Evolutionary conservation across 352 stramenopile species (phyloP), one percentile per base, ranked within the genome.

Genomic region (Phytopythium litorale): DNA sequence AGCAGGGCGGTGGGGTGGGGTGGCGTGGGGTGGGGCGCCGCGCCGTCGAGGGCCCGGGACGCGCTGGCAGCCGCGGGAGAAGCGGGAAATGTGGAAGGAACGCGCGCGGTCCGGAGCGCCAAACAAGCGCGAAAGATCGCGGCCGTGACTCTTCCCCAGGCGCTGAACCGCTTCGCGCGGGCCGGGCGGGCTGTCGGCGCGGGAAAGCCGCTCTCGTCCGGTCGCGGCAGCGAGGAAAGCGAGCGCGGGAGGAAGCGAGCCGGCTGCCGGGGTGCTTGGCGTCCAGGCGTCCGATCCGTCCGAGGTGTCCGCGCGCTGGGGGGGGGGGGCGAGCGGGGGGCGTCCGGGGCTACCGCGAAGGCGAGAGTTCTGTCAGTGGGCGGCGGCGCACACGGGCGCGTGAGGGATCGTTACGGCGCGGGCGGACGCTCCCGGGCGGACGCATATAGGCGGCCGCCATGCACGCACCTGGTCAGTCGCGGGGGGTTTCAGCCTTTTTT

Each of bases 401-500:
- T 19, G 23, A 5, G 12, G 25, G 23, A 28, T 37, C 48, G 48
- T 54, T 54, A 54, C 25, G 48, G 46, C 48, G 25, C 4, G 48
- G 48, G 15, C 4, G 25, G 25, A 8, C 12, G 23, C 48, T 37
- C n/a, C n/a, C 48, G 37, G 7, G n/a, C 42, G 21, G 42, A 25
- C 38, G 16, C 35, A 38, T 38, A 38, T 38, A 38, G 8, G 12
- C 35, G 35, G 18, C 9, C 45, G 45, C 49, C 18, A 25, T 7
- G 32, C 0, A 32, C 51, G 51, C 32, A 57, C 32, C 51, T 40
- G 4, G 15, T 19, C 12, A 28, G 4, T 0, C 13, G 16, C 9
- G 3, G 33, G 37, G 53, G 53, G 37, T 35, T 58, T 58, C 46
- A 19, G 37, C 9, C 53, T 35, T 53, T 58, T 49, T 59, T 50